Conservation (phyloP, 2,329 filamentous ascomycete genomes). For the Clarireedia sp. region DNA sequence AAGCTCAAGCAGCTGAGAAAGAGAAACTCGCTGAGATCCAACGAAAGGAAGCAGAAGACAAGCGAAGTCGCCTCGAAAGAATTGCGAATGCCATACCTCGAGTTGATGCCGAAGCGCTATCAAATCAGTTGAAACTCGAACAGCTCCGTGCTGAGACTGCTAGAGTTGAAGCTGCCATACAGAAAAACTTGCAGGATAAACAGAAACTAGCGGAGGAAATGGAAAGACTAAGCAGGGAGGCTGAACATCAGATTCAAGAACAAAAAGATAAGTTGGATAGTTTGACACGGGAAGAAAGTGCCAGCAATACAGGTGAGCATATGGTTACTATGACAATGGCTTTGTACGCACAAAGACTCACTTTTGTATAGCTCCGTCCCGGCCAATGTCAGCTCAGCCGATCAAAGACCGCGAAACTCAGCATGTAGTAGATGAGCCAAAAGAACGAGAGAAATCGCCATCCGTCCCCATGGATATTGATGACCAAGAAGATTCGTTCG, state of each 20-base stretch:
- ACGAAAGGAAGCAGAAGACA: conserved; percentile 22
- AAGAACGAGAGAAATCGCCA: background rate
- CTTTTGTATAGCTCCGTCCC: background rate
- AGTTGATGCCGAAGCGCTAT: conserved; percentile 29
- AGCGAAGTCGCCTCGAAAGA: conserved; percentile 26
- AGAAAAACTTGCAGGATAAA: conserved; percentile 29
- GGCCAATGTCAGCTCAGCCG: background rate
- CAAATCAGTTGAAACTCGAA: conserved; percentile 24
- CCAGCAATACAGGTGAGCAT: conserved; percentile 24
- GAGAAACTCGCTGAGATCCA: conserved; percentile 21
- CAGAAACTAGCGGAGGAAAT: conserved; percentile 29
- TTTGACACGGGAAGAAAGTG: conserved; percentile 21
- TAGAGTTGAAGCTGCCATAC: conserved; percentile 26
- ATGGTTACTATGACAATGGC: background rate
- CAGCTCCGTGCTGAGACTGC: conserved; percentile 27
- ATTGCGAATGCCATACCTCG: conserved; percentile 27
- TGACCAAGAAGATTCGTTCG: background rate
- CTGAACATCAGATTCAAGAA: conserved; percentile 29
- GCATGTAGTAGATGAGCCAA: background rate
- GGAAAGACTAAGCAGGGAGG: conserved; percentile 28
- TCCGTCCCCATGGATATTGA: conserved; percentile 3
- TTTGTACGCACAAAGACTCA: conserved; percentile 2
- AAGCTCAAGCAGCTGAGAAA: conserved; percentile 21
- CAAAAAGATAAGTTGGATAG: conserved; percentile 29
- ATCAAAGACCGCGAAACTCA: background rate